Evolutionary conservation across 768 basidiomycete genomes (phyloP).

Genomic region (Tricholoma bakamatsutake): DNA sequence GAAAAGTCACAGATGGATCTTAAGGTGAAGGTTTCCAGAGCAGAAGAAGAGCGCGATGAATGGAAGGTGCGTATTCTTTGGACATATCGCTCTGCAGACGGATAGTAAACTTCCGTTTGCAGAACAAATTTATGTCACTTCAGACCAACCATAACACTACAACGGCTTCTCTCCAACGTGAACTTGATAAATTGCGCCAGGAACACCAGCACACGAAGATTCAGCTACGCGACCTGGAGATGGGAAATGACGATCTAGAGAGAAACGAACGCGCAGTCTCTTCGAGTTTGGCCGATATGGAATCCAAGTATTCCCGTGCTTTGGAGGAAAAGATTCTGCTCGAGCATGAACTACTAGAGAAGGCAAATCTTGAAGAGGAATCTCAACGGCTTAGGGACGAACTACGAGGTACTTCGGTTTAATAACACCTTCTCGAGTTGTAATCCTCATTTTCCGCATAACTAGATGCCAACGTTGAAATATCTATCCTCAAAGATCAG

Average conservation of each 20-base stretch:
- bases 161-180: conserved; percentile 84
- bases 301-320: conserved; percentile 82
- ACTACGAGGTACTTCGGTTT: conserved; percentile 63
- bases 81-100: not conserved
- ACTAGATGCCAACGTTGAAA: conserved; percentile 79
- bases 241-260: conserved; percentile 98
- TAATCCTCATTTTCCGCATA: conserved; percentile 7
- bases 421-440: not conserved
- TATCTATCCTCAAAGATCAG: conserved; percentile 78
- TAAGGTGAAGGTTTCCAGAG: conserved; percentile 60
- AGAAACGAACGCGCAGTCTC: conserved; percentile 87
- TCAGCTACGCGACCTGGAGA: conserved; percentile 83
- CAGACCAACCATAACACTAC: conserved; percentile 91
- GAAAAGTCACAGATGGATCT: conserved; percentile 82
- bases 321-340: conserved; percentile 96
- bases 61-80: conserved; percentile 71
- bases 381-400: conserved; percentile 90
- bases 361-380: conserved; percentile 87
- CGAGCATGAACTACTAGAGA: conserved; percentile 91
- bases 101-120: conserved; percentile 9
- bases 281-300: conserved; percentile 77
- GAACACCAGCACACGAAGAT: conserved; percentile 66
- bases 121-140: conserved; percentile 82
- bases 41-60: conserved; percentile 76
- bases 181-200: conserved; percentile 77